Evolutionary conservation across 768 basidiomycete genomes (phyloP).

Genomic region (Nevesoporus exiguus): DNA sequence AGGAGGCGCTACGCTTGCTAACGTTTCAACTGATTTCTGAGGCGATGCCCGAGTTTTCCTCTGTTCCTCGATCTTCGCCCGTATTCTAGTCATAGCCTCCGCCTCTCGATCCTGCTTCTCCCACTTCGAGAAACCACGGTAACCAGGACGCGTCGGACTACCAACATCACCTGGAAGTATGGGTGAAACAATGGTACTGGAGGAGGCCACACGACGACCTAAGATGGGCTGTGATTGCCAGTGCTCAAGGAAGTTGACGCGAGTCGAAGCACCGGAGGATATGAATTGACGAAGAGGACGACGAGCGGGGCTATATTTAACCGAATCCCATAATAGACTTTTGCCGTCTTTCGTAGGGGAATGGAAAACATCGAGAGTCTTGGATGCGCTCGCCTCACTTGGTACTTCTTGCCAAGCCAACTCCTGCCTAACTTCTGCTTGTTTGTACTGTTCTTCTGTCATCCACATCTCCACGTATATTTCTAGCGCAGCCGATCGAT

Average conservation of each 20-base stretch:
- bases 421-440: conserved; percentile 56
- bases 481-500: conserved; percentile 62
- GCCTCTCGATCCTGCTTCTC: conserved; percentile 86
- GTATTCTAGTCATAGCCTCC: conserved; percentile 68
- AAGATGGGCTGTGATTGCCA: conserved; percentile 33
- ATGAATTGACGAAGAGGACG: conserved; percentile 48
- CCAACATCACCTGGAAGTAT: conserved; percentile 40
- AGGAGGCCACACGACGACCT: conserved; percentile 43
- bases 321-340: conserved; percentile 65
- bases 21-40: conserved; percentile 34
- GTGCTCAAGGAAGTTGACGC: conserved; percentile 49
- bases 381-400: conserved; percentile 41
- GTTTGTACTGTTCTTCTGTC: conserved; percentile 66
- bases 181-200: conserved; percentile 27
- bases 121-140: conserved; percentile 68
- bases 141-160: conserved; percentile 48
- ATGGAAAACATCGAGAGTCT: conserved; percentile 38
- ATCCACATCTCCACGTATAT: conserved; percentile 80
- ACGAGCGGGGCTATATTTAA: conserved; percentile 41
- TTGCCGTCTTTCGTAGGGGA: conserved; percentile 51
- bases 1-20: conserved; percentile 24
- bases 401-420: conserved; percentile 68
- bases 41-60: conserved; percentile 37
- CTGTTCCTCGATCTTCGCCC: conserved; percentile 47
- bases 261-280: conserved; percentile 40